Evolutionary conservation across 164 flowering plant genomes (phyloP).

Genomic region (Kalanchoe fedtschenkoi): DNA sequence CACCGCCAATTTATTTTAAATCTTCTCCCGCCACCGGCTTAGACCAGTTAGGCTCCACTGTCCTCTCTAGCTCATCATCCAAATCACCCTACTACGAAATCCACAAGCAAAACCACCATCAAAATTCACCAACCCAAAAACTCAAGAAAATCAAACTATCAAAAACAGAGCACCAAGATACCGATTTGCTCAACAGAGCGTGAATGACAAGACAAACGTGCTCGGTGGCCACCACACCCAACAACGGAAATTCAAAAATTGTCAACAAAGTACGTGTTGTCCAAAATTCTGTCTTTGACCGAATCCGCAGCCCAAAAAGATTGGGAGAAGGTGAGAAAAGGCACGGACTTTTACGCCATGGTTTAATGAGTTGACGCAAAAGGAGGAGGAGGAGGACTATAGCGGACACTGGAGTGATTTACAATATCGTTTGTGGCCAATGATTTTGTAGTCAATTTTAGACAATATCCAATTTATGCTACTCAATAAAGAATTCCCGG

Average conservation of each 20-base stretch:
- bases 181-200: constrained; percentile 50
- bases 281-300: constrained; percentile 7
- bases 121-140: background rate
- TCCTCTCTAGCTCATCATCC: constrained; percentile 66
- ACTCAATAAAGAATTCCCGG: no score
- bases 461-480: no score
- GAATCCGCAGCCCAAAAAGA: constrained; percentile 13
- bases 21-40: constrained; percentile 81
- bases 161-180: constrained; percentile 14
- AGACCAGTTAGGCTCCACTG: constrained; percentile 85
- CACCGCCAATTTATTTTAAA: constrained; percentile 54
- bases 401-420: constrained; percentile 69
- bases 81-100: constrained; percentile 56
- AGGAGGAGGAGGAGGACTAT: constrained; percentile 70
- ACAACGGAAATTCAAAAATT: constrained; percentile 77
- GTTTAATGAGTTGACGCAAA: constrained; percentile 37
- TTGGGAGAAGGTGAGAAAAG: constrained; percentile 11
- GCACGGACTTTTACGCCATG: constrained; percentile 2
- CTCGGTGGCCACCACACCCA: constrained; percentile 52
- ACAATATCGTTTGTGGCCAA: constrained; percentile 19
- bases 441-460: no score
- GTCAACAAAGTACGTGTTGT: constrained; percentile 55
- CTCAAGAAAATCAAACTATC: background rate
- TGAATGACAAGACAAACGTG: constrained; percentile 84
- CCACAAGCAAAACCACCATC: background rate